Evolutionary conservation across 2,329 filamentous ascomycete genomes (phyloP), one percentile per base, ranked within the genome.

Genomic region (Penicillium expansum): DNA sequence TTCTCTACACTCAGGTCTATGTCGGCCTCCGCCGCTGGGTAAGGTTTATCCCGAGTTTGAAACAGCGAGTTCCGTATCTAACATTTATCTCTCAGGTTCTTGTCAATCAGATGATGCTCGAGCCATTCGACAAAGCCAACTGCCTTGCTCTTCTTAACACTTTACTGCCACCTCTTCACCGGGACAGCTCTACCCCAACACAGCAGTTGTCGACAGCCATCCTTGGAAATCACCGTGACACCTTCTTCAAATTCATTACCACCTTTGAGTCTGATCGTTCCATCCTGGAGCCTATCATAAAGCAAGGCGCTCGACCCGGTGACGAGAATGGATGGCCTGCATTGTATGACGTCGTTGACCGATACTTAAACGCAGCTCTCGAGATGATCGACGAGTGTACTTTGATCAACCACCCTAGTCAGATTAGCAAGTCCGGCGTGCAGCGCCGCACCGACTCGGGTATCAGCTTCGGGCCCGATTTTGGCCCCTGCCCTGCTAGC

Each of bases 111-210:
- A 79, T 88, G 64, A 81, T 83, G 27, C 75, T 86, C 30, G 75
- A 80, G 32, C 84, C 84, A 0, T 86, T 85, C 72, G 84, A 84
- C 75, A 86, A 86, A 69, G 79, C 82, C 65, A 87, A 87, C 68
- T 86, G 85, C 67, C 78, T 87, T 61, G 86, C 84, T 52, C 85
- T 88, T 80, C 80, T 88, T 49, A 88, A 88, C 72, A 88, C 85
- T 10, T 76, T 88, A 30, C 84, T 87, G 61, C 86, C 86, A 8
- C 84, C 86, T 2, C 76, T 81, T 41, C 76, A 77, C 42, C 70
- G 72, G 13, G 70, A 73, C 22, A 71, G 73, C 44, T 64, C 65
- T 16, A 76, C 76, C 42, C 82, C 81, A 5, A 83, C 82, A 10
- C 72, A 78, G 29, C 78, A 82, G 50, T 70, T 87, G 56, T 83